Base-by-base conservation (phyloP, 1,139 yeast genomes). In the Geotrichum fermentans region DNA sequence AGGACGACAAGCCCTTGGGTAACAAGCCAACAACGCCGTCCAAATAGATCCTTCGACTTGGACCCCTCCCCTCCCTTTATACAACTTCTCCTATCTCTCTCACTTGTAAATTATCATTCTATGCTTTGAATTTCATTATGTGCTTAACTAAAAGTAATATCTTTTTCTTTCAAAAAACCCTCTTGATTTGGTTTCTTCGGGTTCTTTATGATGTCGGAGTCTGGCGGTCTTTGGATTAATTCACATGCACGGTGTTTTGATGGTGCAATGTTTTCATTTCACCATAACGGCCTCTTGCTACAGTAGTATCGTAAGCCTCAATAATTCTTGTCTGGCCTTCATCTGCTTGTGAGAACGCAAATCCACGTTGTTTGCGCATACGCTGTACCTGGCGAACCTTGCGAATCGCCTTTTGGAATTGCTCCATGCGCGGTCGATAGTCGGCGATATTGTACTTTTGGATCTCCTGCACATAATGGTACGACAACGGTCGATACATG, bases 341-440 rank as follows among this genome's bases (percentile, higher is more conserved):
- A 58, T 89, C 96, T 46, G 87, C 92, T 68, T 92, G 98, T 2
- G 97, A 89, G 62, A 92, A 94, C 1, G 99, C 99, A 74, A 88
- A 94, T 17, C 98, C 98, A 69, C 98, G 83, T 71, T 92, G 98
- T 63, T 92, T 94, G 64, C 95, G 87, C 84, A 92, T 90, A 67
- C 99, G 79, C 67, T 92, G 97, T 33, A 94, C 97, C 67, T 94
- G 98, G 67, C 99, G 83, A 37, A 92, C 97, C 65, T 90, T 92
- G 63, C 97, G 78, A 52, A 94, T 92, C 5, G 98, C 97, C 68
- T 86, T 89, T 66, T 94, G 98, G 74, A 94, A 94, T 57, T 90
- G 96, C 58, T 89, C 96, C 80, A 90, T 82, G 59, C 96, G 80
- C 18, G 99, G 98, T 58, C 96, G 77, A 66, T 86, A 86, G 64